A percentile compares a stretch with the other conserved stretches of the same genome.
Evolutionary conservation across 345 rosid species (phyloP).

Genomic region (Bruguiera gymnorhiza): DNA sequence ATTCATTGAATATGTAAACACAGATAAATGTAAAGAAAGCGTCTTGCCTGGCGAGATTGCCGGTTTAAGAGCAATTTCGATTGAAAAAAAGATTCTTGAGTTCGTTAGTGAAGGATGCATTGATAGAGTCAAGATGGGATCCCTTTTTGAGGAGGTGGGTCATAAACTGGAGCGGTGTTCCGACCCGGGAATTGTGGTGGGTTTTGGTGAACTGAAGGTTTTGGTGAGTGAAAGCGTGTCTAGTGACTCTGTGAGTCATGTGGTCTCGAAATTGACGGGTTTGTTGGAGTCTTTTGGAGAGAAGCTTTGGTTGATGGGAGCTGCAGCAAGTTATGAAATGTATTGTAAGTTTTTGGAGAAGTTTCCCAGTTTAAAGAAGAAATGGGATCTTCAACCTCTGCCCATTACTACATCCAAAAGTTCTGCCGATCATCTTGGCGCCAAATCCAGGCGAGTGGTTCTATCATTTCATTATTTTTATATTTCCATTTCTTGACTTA

Average conservation of each 20-base stretch:
- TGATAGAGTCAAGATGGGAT: conserved; percentile 20
- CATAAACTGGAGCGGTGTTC: conserved; percentile 20
- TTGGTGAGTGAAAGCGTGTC: conserved; percentile 27
- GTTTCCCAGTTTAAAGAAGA: conserved; percentile 50
- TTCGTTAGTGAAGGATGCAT: conserved; percentile 26
- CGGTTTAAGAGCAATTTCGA: conserved; percentile 38
- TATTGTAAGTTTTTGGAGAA: conserved; percentile 39
- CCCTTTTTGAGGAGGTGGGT: conserved; percentile 36
- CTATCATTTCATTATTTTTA: not conserved
- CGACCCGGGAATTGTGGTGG: conserved; percentile 43
- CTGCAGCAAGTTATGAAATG: conserved; percentile 44
- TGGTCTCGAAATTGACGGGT: conserved; percentile 41
- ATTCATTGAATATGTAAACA: conserved; percentile 32
- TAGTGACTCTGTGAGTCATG: conserved; percentile 19
- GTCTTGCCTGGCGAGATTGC: conserved; percentile 38
- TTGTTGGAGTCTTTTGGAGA: conserved; percentile 38
- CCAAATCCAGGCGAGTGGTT: conserved; percentile 52
- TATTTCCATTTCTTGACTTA: not conserved
- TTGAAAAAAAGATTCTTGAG: conserved; percentile 43
- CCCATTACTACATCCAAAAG: conserved; percentile 45
- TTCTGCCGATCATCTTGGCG: conserved; percentile 31
- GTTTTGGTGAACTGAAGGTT: conserved; percentile 49
- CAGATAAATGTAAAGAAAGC: conserved; percentile 29
- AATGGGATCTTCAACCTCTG: conserved; percentile 65
- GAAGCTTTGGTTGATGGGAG: conserved; percentile 54